Evolutionary conservation across 768 basidiomycete species (phyloP), one percentile per base, ranked within the genome.

Genomic region (Sporobolomyces roseus): DNA sequence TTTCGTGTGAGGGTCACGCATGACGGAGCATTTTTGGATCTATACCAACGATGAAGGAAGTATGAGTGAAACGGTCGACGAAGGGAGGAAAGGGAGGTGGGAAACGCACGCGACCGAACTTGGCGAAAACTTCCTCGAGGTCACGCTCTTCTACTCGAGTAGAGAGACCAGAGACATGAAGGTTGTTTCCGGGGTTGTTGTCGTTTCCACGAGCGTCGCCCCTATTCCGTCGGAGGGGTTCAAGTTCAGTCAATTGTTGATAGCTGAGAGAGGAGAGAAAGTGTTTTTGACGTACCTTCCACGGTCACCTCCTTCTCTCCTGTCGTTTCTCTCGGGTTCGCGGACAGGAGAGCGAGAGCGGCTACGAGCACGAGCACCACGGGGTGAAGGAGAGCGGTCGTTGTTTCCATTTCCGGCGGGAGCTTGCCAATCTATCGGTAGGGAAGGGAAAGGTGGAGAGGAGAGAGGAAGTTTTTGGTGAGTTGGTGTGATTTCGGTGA

Each of bases 61-160:
- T 25, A 5, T 12, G 12, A 27, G 25, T 27, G 46, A 48, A 23
- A 48, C n/a, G 46, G 13, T 7, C 17, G 46, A n/a, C 8, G 46
- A 48, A n/a, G 27, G 17, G 17, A 46, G 49, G 7, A 3, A 33
- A 48, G 53, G n/a, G 3, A 41, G 45, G 30, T 46, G 50, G 48
- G 19, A 38, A 66, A 83, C 86, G 69, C 74, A 91, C 91, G 75
- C 87, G 83, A 63, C 96, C 96, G 79, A 87, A 85, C 80, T 93
- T 93, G 68, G 85, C 83, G 78, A 99, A 99, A 12, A 86, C 85
- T 19, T 86, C 85, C 79, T 96, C 92, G 63, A 99, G 87, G 74
- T 91, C 88, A 62, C 88, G 86, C 41, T 88, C 89, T 76, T 92
- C 91, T 65, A 86, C 83, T 62, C 82, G 83, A 78, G 81, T 80